phyloP scores from a whole-genome alignment of 1,284 basidiomycete genomes.

The Flammula alnicola region DNA sequence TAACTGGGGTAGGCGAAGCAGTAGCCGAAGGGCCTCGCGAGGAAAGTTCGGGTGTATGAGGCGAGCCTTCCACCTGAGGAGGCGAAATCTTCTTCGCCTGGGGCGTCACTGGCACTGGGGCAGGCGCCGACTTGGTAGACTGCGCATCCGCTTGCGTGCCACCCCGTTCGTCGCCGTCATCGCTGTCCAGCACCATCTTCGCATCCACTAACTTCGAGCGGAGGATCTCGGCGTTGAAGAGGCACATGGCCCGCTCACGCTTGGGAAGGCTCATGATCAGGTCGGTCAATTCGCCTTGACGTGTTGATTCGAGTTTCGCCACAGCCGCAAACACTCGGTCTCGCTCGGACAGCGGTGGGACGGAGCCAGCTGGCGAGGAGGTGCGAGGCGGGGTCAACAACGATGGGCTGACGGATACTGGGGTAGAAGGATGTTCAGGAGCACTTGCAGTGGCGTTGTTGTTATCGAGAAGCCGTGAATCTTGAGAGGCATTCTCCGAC shows the following conservation, averaged over 20 bases:
- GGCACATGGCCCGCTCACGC: slow-evolving; percentile 86
- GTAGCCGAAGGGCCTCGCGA: slow-evolving; percentile 72
- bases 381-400: slow-evolving; percentile 79
- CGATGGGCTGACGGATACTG: slow-evolving; percentile 73
- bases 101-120: slow-evolving; percentile 60
- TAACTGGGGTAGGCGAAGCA: slow-evolving; percentile 66
- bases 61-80: slow-evolving; percentile 53
- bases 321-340: slow-evolving; percentile 78
- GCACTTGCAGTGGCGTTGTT: slow-evolving; percentile 76
- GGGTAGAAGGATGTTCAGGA: slow-evolving; percentile 82
- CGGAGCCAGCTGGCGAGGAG: slow-evolving; percentile 77
- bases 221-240: slow-evolving; percentile 86
- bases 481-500: slow-evolving; percentile 56
- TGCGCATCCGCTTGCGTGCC: slow-evolving; percentile 32
- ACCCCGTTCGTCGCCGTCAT: slow-evolving; percentile 58
- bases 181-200: slow-evolving; percentile 76
- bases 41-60: slow-evolving; percentile 73
- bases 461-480: slow-evolving; percentile 65
- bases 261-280: slow-evolving; percentile 85
- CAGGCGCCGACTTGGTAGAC: slow-evolving; percentile 38
- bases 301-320: slow-evolving; percentile 56
- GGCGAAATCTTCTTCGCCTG: slow-evolving; percentile 59
- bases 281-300: slow-evolving; percentile 70
- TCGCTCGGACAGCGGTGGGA: slow-evolving; percentile 71
- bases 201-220: slow-evolving; percentile 82